These are phyloP conservation scores for Sclerotinia borealis DNA, from an alignment of 2,329 filamentous ascomycete species.

Conservation along the genomic window DNA sequence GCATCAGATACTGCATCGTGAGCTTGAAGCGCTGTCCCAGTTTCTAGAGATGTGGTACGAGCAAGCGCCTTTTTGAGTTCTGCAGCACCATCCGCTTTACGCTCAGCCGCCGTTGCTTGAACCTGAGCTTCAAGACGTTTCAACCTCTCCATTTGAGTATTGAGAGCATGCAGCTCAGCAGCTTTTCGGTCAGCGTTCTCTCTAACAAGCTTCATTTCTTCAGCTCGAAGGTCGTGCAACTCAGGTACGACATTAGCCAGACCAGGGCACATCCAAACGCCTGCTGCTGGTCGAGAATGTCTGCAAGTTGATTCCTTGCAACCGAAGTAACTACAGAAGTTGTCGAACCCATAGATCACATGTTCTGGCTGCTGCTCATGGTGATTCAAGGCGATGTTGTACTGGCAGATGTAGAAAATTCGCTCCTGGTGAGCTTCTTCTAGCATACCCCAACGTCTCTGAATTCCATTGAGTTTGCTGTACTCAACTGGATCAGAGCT, in stretches of 20 bases:
- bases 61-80: neutral
- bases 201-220: neutral
- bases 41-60: neutral
- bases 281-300: neutral
- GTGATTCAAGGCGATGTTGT: neutral
- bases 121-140: neutral
- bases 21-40: neutral
- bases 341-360: neutral
- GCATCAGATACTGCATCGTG: neutral
- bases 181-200: neutral
- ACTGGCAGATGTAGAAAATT: neutral
- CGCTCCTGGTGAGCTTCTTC: neutral
- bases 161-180: too few species aligned
- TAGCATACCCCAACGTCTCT: neutral
- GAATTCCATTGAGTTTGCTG: neutral
- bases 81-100: neutral
- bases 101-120: neutral
- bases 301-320: neutral
- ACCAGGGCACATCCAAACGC: neutral
- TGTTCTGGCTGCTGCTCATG: neutral
- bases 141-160: neutral
- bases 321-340: neutral
- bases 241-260: neutral
- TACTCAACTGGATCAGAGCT: neutral
- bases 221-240: neutral